A percentile compares a stretch with the other conserved stretches of the same genome.
Evolutionary conservation across 345 rosid species (phyloP).

Genomic region (Bruguiera sexangula): DNA sequence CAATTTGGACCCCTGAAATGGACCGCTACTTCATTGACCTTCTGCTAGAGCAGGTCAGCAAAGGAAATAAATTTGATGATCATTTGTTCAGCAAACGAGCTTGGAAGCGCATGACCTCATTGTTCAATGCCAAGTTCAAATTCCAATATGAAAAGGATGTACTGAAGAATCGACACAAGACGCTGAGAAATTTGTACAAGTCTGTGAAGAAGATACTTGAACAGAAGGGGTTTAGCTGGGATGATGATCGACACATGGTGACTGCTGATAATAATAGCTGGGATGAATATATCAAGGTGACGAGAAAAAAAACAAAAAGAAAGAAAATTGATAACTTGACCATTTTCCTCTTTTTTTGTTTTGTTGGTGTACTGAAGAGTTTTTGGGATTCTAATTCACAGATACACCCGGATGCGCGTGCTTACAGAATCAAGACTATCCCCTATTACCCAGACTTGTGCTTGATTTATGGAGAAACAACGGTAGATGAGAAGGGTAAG

Average conservation of each 20-base stretch:
- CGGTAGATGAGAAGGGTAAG: slow-evolving; percentile 50
- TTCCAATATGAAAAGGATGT: slow-evolving; percentile 65
- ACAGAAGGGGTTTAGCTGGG: slow-evolving; percentile 66
- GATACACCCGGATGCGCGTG: slow-evolving; percentile 60
- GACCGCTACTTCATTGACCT: slow-evolving; percentile 72
- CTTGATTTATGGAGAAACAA: slow-evolving; percentile 49
- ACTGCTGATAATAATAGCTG: slow-evolving; percentile 56
- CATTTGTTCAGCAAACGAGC: slow-evolving; percentile 74
- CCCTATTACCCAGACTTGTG: slow-evolving; percentile 67
- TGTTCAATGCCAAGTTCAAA: slow-evolving; percentile 57
- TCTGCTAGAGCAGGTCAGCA: slow-evolving; percentile 59
- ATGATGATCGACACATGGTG: slow-evolving; percentile 61
- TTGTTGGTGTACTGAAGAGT: slow-evolving; percentile 2
- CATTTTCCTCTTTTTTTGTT: background rate
- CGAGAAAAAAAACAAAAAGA: background rate
- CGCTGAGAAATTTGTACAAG: slow-evolving; percentile 60
- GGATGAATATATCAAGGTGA: slow-evolving; percentile 77
- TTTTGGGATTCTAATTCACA: slow-evolving; percentile 25
- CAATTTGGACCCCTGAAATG: slow-evolving; percentile 89
- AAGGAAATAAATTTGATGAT: slow-evolving; percentile 71
- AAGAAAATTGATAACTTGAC: too few species aligned
- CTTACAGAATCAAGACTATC: slow-evolving; percentile 57
- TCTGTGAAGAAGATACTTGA: slow-evolving; percentile 54
- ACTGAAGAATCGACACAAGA: slow-evolving; percentile 65
- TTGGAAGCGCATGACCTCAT: slow-evolving; percentile 69